Percentiles rank a stretch among this genome's conserved stretches.
phyloP scores from a whole-genome alignment of 192 early-diverging fungal species.

The Gryganskiella cystojenkinii region DNA sequence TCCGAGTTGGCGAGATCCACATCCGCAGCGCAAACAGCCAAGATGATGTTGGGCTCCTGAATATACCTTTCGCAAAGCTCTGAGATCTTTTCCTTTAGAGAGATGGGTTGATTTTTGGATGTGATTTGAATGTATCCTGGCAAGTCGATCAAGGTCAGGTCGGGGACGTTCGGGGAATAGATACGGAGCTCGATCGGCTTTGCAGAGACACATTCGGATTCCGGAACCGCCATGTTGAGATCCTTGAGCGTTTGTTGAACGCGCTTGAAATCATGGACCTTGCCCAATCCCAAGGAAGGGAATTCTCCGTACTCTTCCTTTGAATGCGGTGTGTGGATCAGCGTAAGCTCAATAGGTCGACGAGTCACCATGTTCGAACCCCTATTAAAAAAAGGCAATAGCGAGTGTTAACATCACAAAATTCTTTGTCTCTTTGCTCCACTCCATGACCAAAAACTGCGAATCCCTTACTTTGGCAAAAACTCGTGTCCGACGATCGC shows the following conservation, averaged over 20 bases:
- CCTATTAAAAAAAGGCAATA: constrained; percentile 29
- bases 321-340: constrained; percentile 81
- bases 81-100: constrained; percentile 82
- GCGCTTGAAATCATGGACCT: constrained; percentile 88
- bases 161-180: constrained; percentile 86
- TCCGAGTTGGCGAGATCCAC: constrained; percentile 90
- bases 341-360: constrained; percentile 85
- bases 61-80: constrained; percentile 88
- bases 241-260: constrained; percentile 95
- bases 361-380: constrained; percentile 88
- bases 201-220: constrained; percentile 89
- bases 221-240: constrained; percentile 94
- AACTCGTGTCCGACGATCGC: constrained; percentile 90
- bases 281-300: constrained; percentile 85
- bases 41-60: constrained; percentile 82
- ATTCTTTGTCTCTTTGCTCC: not conserved
- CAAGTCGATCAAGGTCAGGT: constrained; percentile 85
- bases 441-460: no score
- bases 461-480: constrained; percentile 75
- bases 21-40: constrained; percentile 87
- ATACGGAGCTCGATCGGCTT: constrained; percentile 87
- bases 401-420: not conserved
- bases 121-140: constrained; percentile 91
- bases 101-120: constrained; percentile 82
- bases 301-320: constrained; percentile 89